These are phyloP conservation scores for Diutina mesorugosa DNA, from an alignment of 1,139 yeast genomes.

Conservation along the genomic window DNA sequence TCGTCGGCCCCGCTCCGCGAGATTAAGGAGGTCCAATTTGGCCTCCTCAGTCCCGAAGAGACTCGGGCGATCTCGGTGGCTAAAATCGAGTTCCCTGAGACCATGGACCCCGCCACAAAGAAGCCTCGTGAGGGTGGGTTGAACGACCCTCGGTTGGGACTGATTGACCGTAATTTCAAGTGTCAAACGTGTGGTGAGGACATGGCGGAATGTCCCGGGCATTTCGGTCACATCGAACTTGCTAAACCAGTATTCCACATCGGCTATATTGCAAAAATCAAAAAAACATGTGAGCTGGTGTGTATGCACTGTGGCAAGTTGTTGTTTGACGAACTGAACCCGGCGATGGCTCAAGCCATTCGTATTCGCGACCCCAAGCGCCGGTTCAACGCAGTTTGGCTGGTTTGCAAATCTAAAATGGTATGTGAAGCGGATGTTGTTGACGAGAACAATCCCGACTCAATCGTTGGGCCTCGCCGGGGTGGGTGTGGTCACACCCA, in stretches of 20 bases:
- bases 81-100: slow-evolving; percentile 94
- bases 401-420: slow-evolving; percentile 81
- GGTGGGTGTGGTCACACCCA: slow-evolving; percentile 99
- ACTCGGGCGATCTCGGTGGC: slow-evolving; percentile 95
- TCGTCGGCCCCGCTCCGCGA: slow-evolving; percentile 97
- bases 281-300: slow-evolving; percentile 89
- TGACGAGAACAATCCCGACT: slow-evolving; percentile 34
- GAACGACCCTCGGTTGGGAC: slow-evolving; percentile 93
- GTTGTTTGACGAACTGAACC: slow-evolving; percentile 75
- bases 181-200: slow-evolving; percentile 99
- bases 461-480: slow-evolving; percentile 40
- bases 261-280: slow-evolving; percentile 87
- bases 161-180: slow-evolving; percentile 91
- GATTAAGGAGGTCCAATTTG: slow-evolving; percentile 95
- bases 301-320: slow-evolving; percentile 98
- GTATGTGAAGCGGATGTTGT: slow-evolving; percentile 85
- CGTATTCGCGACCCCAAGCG: slow-evolving; percentile 89
- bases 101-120: slow-evolving; percentile 94
- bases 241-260: slow-evolving; percentile 98
- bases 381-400: slow-evolving; percentile 95
- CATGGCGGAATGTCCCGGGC: slow-evolving; percentile 99
- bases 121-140: slow-evolving; percentile 95
- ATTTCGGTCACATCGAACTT: slow-evolving; percentile 95
- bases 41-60: slow-evolving; percentile 95
- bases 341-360: slow-evolving; percentile 79